Evolutionary conservation across 2,329 filamentous ascomycete species (phyloP).

Genomic region (Colletotrichum graminicola): DNA sequence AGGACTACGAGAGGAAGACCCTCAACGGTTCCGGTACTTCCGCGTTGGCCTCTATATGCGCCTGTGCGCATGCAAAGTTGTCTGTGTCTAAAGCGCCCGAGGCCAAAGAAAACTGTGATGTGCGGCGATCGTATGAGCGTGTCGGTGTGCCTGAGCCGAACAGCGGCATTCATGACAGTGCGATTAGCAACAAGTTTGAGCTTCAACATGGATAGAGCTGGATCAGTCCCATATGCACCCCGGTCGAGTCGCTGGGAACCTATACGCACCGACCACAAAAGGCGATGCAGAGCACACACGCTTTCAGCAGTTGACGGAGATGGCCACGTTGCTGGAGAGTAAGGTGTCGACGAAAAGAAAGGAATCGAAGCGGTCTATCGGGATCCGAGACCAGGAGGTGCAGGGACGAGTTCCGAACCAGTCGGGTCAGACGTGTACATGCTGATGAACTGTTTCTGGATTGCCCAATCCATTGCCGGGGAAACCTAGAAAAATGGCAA

Average conservation of each 20-base stretch:
- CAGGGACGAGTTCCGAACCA: not conserved
- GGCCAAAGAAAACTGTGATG: constrained; percentile 7
- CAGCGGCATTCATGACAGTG: constrained; percentile 36
- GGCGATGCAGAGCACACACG: constrained; percentile 28
- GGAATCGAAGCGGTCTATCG: constrained; percentile 12
- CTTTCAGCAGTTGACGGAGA: constrained; percentile 8
- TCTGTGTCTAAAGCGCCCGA: constrained; percentile 16
- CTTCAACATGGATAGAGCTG: constrained; percentile 40
- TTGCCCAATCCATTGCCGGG: constrained; percentile 4
- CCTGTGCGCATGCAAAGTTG: constrained; percentile 34
- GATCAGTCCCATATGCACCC: constrained; percentile 38
- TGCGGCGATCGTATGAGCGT: constrained; percentile 21
- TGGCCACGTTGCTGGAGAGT: constrained; percentile 27
- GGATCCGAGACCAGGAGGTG: constrained; percentile 2
- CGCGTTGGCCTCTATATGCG: constrained; percentile 29
- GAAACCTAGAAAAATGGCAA: constrained; percentile 24
- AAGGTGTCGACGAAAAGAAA: constrained; percentile 22
- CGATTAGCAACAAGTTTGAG: constrained; percentile 40
- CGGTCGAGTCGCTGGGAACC: constrained; percentile 31
- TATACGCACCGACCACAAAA: constrained; percentile 30
- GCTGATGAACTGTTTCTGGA: not conserved
- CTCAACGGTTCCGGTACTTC: constrained; percentile 36
- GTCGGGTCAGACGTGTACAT: not conserved
- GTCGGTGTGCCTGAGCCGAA: constrained; percentile 33
- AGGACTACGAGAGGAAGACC: not conserved